Evolutionary conservation across 2,329 filamentous ascomycete genomes (phyloP).

Genomic region (Scedosporium apiospermum): DNA sequence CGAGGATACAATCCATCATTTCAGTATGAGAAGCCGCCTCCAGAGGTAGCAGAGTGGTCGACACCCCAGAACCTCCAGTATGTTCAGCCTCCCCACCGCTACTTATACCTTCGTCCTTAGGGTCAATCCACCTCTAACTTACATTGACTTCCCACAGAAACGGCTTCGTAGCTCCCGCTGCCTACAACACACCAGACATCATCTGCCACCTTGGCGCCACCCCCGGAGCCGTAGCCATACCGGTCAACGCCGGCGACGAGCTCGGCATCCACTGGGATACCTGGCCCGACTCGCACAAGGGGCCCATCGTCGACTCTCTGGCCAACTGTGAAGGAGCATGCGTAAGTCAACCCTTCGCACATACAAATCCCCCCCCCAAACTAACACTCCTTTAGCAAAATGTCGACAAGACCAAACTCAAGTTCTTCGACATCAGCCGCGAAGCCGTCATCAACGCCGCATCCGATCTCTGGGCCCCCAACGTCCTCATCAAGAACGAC

Average conservation of each 20-base stretch:
- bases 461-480: slow-evolving; percentile 23
- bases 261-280: slow-evolving; percentile 29
- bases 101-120: not conserved
- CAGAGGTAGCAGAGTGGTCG: slow-evolving; percentile 4
- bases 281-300: slow-evolving; percentile 33
- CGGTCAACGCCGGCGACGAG: slow-evolving; percentile 27
- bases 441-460: slow-evolving; percentile 37
- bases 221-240: slow-evolving; percentile 24
- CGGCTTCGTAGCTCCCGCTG: slow-evolving; percentile 37
- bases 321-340: slow-evolving; percentile 51
- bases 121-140: too few relatives aligned
- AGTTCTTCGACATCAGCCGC: slow-evolving; percentile 55
- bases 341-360: slow-evolving; percentile 15
- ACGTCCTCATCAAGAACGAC: slow-evolving; percentile 30
- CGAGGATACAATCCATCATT: slow-evolving; percentile 5
- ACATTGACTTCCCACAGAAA: slow-evolving; percentile 16
- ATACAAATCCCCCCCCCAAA: not conserved
- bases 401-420: slow-evolving; percentile 41
- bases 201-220: slow-evolving; percentile 33
- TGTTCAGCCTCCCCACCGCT: not conserved
- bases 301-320: slow-evolving; percentile 54
- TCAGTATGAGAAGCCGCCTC: slow-evolving; percentile 5
- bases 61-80: slow-evolving; percentile 8
- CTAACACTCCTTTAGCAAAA: slow-evolving; percentile 9
- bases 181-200: slow-evolving; percentile 29